Percentiles rank a stretch among this genome's conserved stretches.
Conservation (phyloP, 106 monocot genomes). For the Acorus gramineus region DNA sequence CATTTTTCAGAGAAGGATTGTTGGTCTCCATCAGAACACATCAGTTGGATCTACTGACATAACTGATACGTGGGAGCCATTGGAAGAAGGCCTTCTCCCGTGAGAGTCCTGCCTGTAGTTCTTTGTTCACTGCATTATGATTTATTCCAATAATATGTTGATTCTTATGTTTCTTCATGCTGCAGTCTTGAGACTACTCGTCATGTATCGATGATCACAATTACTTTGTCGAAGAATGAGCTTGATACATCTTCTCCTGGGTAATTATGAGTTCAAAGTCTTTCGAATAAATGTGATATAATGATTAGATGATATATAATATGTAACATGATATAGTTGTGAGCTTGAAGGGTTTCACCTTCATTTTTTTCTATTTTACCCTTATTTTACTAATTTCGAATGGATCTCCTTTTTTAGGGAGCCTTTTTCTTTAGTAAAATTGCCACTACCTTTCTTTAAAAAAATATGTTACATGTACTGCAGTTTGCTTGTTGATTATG, state of each 20-base stretch:
- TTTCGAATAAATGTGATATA: no score
- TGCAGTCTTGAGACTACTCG: conserved; percentile 20
- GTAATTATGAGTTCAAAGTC: not conserved
- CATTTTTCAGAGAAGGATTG: conserved; percentile 20
- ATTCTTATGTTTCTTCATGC: not conserved
- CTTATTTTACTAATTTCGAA: no score
- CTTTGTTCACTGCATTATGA: not conserved
- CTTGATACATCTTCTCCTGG: conserved; percentile 11
- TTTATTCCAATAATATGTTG: no score
- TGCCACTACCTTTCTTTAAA: no score
- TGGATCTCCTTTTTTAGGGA: no score
- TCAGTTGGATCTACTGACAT: conserved; percentile 13
- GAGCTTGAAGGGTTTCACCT: no score
- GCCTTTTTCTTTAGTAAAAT: no score
- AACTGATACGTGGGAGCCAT: conserved; percentile 24
- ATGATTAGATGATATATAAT: no score
- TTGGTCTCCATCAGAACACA: conserved; percentile 16
- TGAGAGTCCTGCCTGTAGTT: not conserved
- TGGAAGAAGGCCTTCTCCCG: conserved; percentile 27
- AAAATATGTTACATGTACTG: no score
- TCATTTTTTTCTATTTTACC: no score
- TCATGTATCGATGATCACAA: conserved; percentile 26
- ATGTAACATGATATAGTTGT: no score
- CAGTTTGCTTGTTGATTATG: no score
- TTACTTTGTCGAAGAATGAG: conserved; percentile 20